Evolutionary conservation across 2,329 filamentous ascomycete species (phyloP), one percentile per base, ranked within the genome.

Genomic region (Pseudogymnoascus sp.): DNA sequence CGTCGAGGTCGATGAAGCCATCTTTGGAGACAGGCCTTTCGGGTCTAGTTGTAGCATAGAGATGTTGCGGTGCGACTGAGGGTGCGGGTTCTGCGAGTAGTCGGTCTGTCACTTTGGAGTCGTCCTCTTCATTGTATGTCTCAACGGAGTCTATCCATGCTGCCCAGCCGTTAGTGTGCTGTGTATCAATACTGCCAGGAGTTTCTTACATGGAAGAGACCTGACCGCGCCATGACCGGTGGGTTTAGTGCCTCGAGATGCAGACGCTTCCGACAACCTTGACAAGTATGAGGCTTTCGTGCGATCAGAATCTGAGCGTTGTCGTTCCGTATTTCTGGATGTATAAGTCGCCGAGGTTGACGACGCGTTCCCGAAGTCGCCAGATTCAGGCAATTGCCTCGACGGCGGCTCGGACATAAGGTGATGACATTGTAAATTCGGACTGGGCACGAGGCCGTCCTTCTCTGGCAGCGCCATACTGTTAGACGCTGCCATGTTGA

Each of bases 131-230:
- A 29, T 71, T 66, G 9, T 66, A 66, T 10, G 69, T 67, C 44
- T 72, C 71, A 31, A 65, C 68, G 4, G 69, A 71, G 31, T 66
- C 68, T 62, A 73, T 68, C 71, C 71, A 73, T 37, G 71, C 71
- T 73, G 59, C 54, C 50, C 24, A 21, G 37, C 13, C 15, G 60
- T 70, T 58, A 68, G 62, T 21, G 7, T 10, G 21, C 21, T 6
- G 15, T 33, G 15, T 54, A 15, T 54, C 15, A 54, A 54, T 17
- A 21, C 1, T 5, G 29, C 5, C 9, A 9, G 8, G 4, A 11
- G n/a, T 21, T 21, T 33, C 29, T 15, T 21, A 54, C 47, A 54
- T 54, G 47, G 47, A 54, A 54, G 47, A 54, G 47, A 54, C 21
- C 47, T 54, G 15, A 54, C 47, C 13, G 29, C 29, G 29, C 47